Percentiles rank a stretch among this genome's conserved stretches.
These are phyloP conservation scores for Mytilinidion resinicola DNA, from an alignment of 495 filamentous ascomycete genomes.

Conservation along the genomic window DNA sequence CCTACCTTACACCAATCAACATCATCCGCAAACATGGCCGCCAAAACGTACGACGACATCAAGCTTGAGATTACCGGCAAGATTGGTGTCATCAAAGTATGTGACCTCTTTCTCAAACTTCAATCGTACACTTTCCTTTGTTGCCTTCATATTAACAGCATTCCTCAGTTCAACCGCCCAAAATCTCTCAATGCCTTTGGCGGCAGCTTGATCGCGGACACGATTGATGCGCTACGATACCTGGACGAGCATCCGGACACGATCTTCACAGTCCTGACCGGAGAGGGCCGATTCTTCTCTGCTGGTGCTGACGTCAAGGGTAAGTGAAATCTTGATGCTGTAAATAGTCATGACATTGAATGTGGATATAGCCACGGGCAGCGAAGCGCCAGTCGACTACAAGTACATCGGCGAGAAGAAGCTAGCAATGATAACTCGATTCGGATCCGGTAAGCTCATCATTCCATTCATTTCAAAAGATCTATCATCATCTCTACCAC, in stretches of 20 bases:
- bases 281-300: constrained; percentile 34
- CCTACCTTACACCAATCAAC: no score
- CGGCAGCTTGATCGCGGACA: constrained; percentile 30
- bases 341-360: background rate
- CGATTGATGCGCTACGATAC: constrained; percentile 28
- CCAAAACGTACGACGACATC: constrained; percentile 29
- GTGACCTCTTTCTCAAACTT: background rate
- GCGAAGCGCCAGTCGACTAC: constrained; percentile 6
- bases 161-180: constrained; percentile 33
- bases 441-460: constrained; percentile 16
- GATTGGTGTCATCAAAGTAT: constrained; percentile 33
- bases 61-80: constrained; percentile 32
- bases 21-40: constrained; percentile 2
- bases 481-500: background rate
- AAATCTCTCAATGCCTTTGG: constrained; percentile 35
- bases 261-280: constrained; percentile 32
- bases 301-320: constrained; percentile 34
- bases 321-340: background rate
- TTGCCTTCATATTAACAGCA: background rate
- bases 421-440: constrained; percentile 13
- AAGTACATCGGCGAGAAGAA: constrained; percentile 31
- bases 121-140: background rate
- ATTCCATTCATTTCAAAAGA: background rate
- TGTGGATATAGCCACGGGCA: background rate
- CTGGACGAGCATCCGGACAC: constrained; percentile 33